Percentiles rank a stretch among this genome's conserved stretches.
Evolutionary conservation across 139 green algal genomes (phyloP).

Genomic region (Volvox reticuliferus): DNA sequence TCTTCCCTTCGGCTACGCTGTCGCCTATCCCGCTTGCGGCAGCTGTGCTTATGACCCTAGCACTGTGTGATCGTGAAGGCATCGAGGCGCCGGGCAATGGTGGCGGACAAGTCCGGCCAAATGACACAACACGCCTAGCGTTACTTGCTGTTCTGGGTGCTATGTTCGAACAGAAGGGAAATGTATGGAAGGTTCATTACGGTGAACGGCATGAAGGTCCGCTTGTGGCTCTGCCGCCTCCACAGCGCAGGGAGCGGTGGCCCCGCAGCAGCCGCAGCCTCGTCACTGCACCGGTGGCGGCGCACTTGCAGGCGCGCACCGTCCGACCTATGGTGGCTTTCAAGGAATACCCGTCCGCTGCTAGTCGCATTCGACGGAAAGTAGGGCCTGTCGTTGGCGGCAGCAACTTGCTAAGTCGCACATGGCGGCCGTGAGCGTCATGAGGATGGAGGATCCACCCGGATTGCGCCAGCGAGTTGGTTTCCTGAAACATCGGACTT

Average conservation of each 20-base stretch:
- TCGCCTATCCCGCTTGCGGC: neutral
- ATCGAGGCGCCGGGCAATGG: too few relatives aligned
- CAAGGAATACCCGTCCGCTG: too few relatives aligned
- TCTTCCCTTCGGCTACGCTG: neutral
- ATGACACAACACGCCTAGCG: neutral
- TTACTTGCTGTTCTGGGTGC: neutral
- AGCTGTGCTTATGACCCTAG: neutral
- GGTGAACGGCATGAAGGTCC: neutral
- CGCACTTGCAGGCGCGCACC: neutral
- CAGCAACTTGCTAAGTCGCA: too few relatives aligned
- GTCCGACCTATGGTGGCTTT: neutral
- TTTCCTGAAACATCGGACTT: too few relatives aligned
- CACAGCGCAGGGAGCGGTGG: neutral
- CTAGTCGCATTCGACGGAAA: too few relatives aligned
- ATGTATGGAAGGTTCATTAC: neutral
- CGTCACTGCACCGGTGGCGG: neutral
- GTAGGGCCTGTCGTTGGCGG: too few relatives aligned
- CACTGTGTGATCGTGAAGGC: neutral
- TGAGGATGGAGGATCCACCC: too few relatives aligned
- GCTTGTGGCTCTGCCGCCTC: neutral
- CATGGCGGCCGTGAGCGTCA: too few relatives aligned
- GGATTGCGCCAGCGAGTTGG: too few relatives aligned
- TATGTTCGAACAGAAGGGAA: neutral
- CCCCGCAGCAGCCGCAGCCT: neutral
- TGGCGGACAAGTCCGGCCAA: too few relatives aligned